A percentile compares a stretch with the other conserved stretches of the same genome.
Conservation (phyloP, 202 grass and related monocot species). For the Zoysia matrella region DNA sequence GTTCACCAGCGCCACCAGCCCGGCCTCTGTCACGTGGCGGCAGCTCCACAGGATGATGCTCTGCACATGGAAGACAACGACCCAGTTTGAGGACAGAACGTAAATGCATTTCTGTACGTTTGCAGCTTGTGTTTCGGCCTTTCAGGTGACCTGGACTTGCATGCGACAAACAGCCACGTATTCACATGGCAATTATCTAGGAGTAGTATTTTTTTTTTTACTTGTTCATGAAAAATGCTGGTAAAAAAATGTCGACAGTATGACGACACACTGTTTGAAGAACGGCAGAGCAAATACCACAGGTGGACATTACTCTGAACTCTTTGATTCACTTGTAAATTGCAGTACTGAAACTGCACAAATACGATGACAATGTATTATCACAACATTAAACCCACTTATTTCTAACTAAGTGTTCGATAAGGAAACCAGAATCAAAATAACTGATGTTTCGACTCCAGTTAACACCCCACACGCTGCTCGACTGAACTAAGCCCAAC, state of each 20-base stretch:
- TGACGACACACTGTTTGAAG: background rate
- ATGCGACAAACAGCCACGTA: background rate
- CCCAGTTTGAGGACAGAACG: too few species aligned
- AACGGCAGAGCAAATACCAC: background rate
- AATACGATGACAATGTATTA: background rate
- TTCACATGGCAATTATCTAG: background rate
- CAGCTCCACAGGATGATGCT: conserved; percentile 92
- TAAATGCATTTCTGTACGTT: too few species aligned
- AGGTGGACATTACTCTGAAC: background rate
- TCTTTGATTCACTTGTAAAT: background rate
- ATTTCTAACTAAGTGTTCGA: background rate
- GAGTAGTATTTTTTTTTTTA: background rate
- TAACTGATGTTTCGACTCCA: background rate
- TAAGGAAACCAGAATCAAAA: background rate
- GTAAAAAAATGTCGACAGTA: background rate
- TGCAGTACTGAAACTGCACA: conserved; percentile 2
- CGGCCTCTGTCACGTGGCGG: conserved; percentile 80
- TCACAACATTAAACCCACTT: background rate
- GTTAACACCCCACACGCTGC: background rate
- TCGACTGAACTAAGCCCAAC: background rate
- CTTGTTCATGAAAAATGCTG: background rate
- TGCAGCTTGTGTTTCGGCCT: too few species aligned
- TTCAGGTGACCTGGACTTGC: conserved; percentile 22
- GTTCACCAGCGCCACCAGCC: conserved; percentile 71
- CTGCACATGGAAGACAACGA: conserved; percentile 44